Base-by-base conservation (phyloP, 176 grass and related monocot genomes). In the Alloteropsis semialata region DNA sequence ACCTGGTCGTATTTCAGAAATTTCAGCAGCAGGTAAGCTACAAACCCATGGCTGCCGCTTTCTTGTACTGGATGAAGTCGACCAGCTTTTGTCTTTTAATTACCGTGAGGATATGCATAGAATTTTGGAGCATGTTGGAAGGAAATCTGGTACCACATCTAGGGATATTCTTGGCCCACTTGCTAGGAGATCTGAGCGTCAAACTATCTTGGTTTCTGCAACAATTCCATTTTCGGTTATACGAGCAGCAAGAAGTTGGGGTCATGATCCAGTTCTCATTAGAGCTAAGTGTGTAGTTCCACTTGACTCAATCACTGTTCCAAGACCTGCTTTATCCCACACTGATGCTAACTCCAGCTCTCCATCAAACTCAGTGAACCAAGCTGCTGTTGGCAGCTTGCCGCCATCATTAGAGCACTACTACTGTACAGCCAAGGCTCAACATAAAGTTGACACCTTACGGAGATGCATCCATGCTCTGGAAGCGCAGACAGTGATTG, bases 31-130 rank as follows among this genome's bases (percentile, higher is more conserved):
- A 3, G 96, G 92, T 38, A 98, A 93, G 84, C 93, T 95, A 72
- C 96, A 93, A 8, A 98, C 89, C 3, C 96, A 98, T 51, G 62
- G 68, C 10, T 98, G 96, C 75, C 84, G 84, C 69, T 95, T 98
- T 74, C 85, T 98, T 74, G 92, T 98, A 61, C 75, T 98, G 75
- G 96, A 98, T 79, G 96, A 98, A 92, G 89, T 98, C 5, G 96
- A 98, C 77, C 92, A 95, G 63, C 79, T 98, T 59, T 81, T 98
- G 34, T 95, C 96, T 33, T 95, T 95, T 54, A 98, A 98, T 88
- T 98, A 98, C 67, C 78, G 96, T 58, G 96, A 93, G 80, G 92
- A 98, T 84, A 93, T 98, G 92, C 91, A 98, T 83, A 89, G 96
- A 84, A 92, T 98, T 65, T 59, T 98, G 27, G 91, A 98, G 80